Evolutionary conservation across 441 rosid genomes (phyloP).

Genomic region (Euphorbia schlechtendalii): DNA sequence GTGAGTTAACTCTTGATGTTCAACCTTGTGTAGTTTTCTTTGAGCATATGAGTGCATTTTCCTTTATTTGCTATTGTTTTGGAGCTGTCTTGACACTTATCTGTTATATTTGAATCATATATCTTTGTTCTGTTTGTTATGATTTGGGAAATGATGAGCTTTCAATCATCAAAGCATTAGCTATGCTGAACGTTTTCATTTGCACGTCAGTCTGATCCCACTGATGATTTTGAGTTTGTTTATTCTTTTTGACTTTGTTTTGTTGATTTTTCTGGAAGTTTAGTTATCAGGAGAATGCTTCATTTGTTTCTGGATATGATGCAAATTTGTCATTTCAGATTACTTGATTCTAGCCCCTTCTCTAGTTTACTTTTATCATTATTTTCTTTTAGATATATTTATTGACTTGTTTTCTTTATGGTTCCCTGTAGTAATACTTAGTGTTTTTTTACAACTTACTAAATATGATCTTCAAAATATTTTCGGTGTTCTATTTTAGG

Average conservation of each 20-base stretch:
- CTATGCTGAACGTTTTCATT: slow-evolving; percentile 37
- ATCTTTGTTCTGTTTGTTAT: background rate
- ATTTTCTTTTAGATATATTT: background rate
- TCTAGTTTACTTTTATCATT: background rate
- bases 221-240: too few relatives aligned
- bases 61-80: background rate
- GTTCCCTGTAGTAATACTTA: too few relatives aligned
- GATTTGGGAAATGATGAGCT: slow-evolving; percentile 31
- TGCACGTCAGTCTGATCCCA: slow-evolving; percentile 59
- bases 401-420: background rate
- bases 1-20: slow-evolving; percentile 26
- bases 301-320: background rate
- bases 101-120: background rate
- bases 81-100: background rate
- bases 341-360: background rate
- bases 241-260: slow-evolving; percentile 1
- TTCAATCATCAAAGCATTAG: slow-evolving; percentile 22
- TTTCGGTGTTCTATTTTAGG: background rate
- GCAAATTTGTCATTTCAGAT: background rate
- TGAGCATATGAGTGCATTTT: too few relatives aligned
- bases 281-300: background rate
- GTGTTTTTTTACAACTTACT: background rate
- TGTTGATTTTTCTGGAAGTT: background rate
- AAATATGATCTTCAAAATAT: background rate
- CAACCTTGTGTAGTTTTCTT: background rate